phyloP scores from a whole-genome alignment of 306 rosid genomes.

The Pterocarpus macrocarpus region DNA sequence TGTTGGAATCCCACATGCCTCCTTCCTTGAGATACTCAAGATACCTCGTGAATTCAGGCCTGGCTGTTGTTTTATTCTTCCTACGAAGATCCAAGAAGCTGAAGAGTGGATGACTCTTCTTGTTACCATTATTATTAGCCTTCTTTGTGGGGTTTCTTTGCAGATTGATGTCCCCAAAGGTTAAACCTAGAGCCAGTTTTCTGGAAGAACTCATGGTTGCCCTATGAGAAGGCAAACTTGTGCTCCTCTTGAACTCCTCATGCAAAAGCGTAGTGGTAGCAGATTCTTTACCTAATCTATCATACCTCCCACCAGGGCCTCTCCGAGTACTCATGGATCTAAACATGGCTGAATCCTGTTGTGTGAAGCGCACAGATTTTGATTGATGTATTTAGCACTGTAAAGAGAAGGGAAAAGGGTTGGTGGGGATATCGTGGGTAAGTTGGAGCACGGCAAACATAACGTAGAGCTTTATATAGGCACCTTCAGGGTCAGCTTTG shows the following conservation, averaged over 20 bases:
- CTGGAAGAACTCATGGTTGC: conserved; percentile 22
- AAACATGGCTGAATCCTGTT: conserved; percentile 51
- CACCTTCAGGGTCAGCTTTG: conserved; percentile 27
- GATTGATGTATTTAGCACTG: neutral
- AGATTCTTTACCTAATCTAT: conserved; percentile 60
- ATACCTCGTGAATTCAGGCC: conserved; percentile 73
- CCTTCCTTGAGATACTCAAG: conserved; percentile 74
- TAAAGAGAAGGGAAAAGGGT: conserved; percentile 20
- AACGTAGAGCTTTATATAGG: conserved; percentile 34
- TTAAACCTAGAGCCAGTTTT: conserved; percentile 40
- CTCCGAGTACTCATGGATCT: conserved; percentile 60
- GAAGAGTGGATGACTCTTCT: conserved; percentile 58
- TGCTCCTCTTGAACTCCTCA: conserved; percentile 58
- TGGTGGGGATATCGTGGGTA: neutral
- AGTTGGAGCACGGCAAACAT: neutral
- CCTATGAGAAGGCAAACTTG: conserved; percentile 55
- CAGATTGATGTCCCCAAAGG: conserved; percentile 36
- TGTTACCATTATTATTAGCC: conserved; percentile 26
- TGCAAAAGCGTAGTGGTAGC: conserved; percentile 33
- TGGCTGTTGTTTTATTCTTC: conserved; percentile 68
- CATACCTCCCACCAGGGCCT: conserved; percentile 54
- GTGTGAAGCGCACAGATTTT: conserved; percentile 3
- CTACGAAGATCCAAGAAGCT: conserved; percentile 60
- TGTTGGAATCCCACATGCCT: conserved; percentile 69
- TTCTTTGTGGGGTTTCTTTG: conserved; percentile 62